A percentile compares a stretch with the other conserved stretches of the same genome.
Evolutionary conservation across 1,284 basidiomycete species (phyloP).

Genomic region (Rhodotorula mucilaginosa): DNA sequence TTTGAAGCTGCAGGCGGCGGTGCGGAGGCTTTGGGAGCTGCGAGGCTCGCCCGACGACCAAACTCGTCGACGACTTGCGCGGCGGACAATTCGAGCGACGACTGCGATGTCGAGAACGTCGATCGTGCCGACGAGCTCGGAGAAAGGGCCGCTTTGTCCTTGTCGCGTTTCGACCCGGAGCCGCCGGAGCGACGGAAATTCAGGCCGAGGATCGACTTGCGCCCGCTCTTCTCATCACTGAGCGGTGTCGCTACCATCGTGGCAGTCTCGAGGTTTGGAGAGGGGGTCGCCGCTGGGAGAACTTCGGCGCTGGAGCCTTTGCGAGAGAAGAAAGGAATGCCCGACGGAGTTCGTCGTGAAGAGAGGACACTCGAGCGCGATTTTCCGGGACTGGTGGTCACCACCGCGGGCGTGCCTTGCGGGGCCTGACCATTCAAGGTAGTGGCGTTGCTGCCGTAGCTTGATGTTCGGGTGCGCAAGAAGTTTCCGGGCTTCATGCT

Average conservation of each 20-base stretch:
- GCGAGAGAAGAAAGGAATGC: constrained; percentile 92
- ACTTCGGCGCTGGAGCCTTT: constrained; percentile 45
- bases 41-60: constrained; percentile 76
- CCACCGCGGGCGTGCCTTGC: constrained; percentile 22
- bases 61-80: constrained; percentile 58
- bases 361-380: constrained; percentile 44
- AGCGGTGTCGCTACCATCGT: constrained; percentile 2
- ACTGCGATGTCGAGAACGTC: constrained; percentile 24
- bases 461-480: constrained; percentile 31
- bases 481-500: constrained; percentile 14
- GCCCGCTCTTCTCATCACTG: constrained; percentile 28
- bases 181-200: constrained; percentile 43
- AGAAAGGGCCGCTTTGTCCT: constrained; percentile 25
- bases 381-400: constrained; percentile 40
- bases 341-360: constrained; percentile 78
- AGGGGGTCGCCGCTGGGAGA: constrained; percentile 47
- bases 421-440: constrained; percentile 22
- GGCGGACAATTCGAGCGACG: no score
- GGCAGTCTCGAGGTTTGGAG: constrained; percentile 25
- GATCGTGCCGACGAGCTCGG: constrained; percentile 14
- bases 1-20: constrained; percentile 66
- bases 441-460: constrained; percentile 36
- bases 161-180: constrained; percentile 29
- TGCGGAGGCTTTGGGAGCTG: constrained; percentile 43
- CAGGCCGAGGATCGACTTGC: constrained; percentile 46